Conservation (phyloP, 2,329 filamentous ascomycete species). For the Acrodontium crateriforme region DNA sequence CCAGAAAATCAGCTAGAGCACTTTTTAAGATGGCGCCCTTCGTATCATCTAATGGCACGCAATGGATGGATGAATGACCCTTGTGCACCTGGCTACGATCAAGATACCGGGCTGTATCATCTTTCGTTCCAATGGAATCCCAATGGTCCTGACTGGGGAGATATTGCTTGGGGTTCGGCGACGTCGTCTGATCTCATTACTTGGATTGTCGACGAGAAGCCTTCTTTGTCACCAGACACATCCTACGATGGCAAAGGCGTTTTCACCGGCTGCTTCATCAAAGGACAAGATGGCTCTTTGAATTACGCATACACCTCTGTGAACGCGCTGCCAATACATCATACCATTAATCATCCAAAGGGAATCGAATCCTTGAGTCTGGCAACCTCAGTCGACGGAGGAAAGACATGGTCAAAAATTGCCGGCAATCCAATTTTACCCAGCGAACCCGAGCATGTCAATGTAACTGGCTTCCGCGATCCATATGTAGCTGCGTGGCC, state of each 20-base stretch:
- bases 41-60: conserved; percentile 25
- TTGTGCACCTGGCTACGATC: conserved; percentile 28
- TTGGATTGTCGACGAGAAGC: conserved; percentile 21
- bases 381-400: conserved; percentile 26
- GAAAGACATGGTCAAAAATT: conserved; percentile 24
- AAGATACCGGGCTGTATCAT: conserved; percentile 26
- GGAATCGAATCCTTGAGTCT: conserved; percentile 27
- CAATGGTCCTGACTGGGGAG: conserved; percentile 27
- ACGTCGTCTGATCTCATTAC: conserved; percentile 26
- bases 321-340: conserved; percentile 26
- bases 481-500: conserved; percentile 25
- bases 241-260: conserved; percentile 28
- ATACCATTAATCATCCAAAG: conserved; percentile 24
- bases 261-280: conserved; percentile 28
- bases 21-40: conserved; percentile 12
- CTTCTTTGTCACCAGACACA: conserved; percentile 21
- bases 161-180: conserved; percentile 30
- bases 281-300: conserved; percentile 19
- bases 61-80: conserved; percentile 33
- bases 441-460: conserved; percentile 20
- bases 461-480: conserved; percentile 31
- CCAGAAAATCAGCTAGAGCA: no score
- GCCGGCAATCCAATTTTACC: conserved; percentile 26
- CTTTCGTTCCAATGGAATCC: conserved; percentile 33
- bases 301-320: conserved; percentile 30